Evolutionary conservation across 805 yeast species (phyloP), one percentile per base, ranked within the genome.

Genomic region (Clavispora vitiphila): DNA sequence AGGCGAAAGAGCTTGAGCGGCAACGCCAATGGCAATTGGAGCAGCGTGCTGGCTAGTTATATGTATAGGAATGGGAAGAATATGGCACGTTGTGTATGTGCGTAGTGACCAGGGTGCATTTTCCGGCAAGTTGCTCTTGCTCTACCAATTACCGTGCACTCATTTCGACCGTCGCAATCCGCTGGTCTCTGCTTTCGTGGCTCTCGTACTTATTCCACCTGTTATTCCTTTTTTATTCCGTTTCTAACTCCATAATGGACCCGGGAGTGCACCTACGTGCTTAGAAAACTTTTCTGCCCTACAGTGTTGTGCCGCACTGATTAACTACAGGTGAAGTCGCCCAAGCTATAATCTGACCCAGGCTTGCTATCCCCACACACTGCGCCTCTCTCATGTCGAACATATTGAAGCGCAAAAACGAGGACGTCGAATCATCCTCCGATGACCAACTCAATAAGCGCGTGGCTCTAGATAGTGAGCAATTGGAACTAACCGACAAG

Each of bases 381-480:
- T 22, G 16, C 39, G 16, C 29, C 23, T 32, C 34, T 14, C 35
- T n/a, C 27, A 51, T 51, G 55, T 51, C 55, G 42, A 64, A 61
- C 42, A 66, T 74, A 58, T 65, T 79, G 57, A 83, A 83, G 58
- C 71, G 90, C 42, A 83, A 82, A 65, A 82, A 79, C 64, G 89
- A 83, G 48, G 87, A 81, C 43, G 50, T 46, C 30, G 71, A 66
- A 37, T 49, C 59, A 11, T 41, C 58, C 8, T 65, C 67, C 10
- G 72, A 75, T 35, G 78, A 72, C 44, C 78, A 76, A 41, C 68
- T 74, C 23, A 79, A 69, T 39, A 83, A 83, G 54, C 65, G 91
- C 39, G 84, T 82, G 12, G 90, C 90, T 2, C 69, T 83, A 50
- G 86, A 82, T 49, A 76, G 80, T 42, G 86, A 77, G 42, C 75